phyloP scores from a whole-genome alignment of 257 asterid species.

The Solanum tacnaense region DNA sequence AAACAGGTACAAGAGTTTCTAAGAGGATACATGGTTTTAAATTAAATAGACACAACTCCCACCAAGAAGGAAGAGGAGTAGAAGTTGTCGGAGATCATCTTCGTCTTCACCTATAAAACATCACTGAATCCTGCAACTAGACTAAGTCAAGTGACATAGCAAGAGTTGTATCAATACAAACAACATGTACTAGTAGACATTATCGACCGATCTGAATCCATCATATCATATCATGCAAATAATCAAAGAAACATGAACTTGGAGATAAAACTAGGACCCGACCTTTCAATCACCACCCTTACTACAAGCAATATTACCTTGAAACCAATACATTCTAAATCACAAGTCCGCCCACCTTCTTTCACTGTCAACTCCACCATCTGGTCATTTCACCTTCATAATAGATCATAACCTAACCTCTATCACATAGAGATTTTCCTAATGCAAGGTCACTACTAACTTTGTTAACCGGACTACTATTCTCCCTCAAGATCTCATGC shows the following conservation, averaged over 20 bases:
- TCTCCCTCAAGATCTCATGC: too few species aligned
- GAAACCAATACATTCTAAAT: neutral
- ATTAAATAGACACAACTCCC: neutral
- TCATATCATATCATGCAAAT: neutral
- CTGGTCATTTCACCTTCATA: neutral
- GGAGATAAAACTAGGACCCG: neutral
- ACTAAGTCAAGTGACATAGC: too few species aligned
- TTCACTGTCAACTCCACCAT: neutral
- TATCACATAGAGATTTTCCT: neutral
- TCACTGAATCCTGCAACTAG: neutral
- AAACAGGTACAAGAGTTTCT: too few species aligned
- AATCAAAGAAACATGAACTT: neutral
- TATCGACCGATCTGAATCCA: neutral
- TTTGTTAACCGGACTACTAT: too few species aligned
- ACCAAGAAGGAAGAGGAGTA: neutral
- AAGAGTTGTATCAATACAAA: neutral
- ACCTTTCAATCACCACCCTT: neutral
- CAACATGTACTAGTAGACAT: neutral
- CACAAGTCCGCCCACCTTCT: neutral
- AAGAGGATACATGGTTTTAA: neutral
- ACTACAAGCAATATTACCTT: neutral
- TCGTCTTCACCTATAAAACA: too few species aligned
- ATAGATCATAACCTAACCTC: neutral
- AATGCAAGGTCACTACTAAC: neutral
- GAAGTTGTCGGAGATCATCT: neutral